These are phyloP conservation scores for Aspergillus bertholletiae DNA, from an alignment of 495 filamentous ascomycete species.

Conservation along the genomic window DNA sequence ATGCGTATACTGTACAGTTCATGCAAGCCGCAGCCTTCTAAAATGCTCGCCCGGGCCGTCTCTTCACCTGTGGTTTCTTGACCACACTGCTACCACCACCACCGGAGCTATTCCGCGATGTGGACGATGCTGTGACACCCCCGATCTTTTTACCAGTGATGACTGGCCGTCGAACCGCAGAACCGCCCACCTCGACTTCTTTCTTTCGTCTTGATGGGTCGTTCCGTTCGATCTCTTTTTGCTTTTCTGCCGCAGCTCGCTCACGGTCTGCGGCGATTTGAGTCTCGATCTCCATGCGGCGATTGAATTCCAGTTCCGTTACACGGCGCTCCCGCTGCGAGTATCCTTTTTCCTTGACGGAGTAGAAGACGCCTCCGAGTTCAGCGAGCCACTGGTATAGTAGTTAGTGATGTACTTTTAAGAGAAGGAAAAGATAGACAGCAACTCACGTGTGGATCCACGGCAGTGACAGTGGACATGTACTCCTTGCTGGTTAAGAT, in stretches of 20 bases:
- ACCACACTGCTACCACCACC: slow-evolving; percentile 43
- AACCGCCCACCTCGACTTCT: slow-evolving; percentile 40
- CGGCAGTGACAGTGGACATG: slow-evolving; percentile 95
- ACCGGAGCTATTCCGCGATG: slow-evolving; percentile 47
- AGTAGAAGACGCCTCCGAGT: slow-evolving; percentile 97
- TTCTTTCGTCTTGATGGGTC: slow-evolving; percentile 32
- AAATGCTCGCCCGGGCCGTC: slow-evolving; percentile 53
- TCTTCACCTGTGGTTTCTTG: slow-evolving; percentile 56
- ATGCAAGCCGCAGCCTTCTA: slow-evolving; percentile 12
- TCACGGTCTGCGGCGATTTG: slow-evolving; percentile 88
- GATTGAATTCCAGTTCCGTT: slow-evolving; percentile 91
- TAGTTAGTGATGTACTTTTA: neutral
- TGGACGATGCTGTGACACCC: slow-evolving; percentile 36
- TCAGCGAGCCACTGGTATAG: slow-evolving; percentile 79
- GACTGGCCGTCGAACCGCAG: slow-evolving; percentile 37
- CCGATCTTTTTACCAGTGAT: slow-evolving; percentile 36
- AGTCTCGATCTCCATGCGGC: slow-evolving; percentile 91
- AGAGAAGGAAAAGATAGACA: neutral
- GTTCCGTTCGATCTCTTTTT: slow-evolving; percentile 42
- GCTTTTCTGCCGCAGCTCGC: slow-evolving; percentile 53
- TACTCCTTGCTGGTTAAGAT: slow-evolving; percentile 97
- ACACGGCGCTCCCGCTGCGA: slow-evolving; percentile 83
- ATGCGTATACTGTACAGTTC: slow-evolving; percentile 2
- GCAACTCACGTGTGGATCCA: slow-evolving; percentile 75
- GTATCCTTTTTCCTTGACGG: slow-evolving; percentile 96